phyloP scores from a whole-genome alignment of 2,329 filamentous ascomycete genomes.

The Talaromyces rugulosus region DNA sequence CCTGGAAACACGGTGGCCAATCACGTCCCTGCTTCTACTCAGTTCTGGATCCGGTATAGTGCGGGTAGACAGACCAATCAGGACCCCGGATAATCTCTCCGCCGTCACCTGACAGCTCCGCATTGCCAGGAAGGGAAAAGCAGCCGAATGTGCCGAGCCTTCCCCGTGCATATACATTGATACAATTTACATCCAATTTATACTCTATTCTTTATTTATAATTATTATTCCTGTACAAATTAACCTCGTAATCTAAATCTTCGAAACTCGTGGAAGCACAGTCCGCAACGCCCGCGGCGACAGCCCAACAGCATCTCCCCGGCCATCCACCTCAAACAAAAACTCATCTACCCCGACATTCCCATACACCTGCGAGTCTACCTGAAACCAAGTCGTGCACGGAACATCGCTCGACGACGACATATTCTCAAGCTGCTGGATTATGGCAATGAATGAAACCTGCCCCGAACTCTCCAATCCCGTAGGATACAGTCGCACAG shows the following conservation, averaged over 20 bases:
- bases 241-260: not conserved
- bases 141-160: not conserved
- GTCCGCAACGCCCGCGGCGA: slow-evolving; percentile 16
- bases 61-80: not conserved
- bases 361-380: slow-evolving; percentile 17
- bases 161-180: too few relatives aligned
- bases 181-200: too few relatives aligned
- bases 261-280: not conserved
- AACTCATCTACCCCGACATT: slow-evolving; percentile 21
- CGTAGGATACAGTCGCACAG: not conserved
- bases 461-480: slow-evolving; percentile 17
- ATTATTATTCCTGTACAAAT: not conserved
- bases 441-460: slow-evolving; percentile 20
- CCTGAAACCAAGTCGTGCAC: slow-evolving; percentile 16
- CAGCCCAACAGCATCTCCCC: slow-evolving; percentile 14
- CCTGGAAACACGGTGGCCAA: not conserved
- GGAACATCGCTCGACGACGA: slow-evolving; percentile 17
- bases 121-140: not conserved
- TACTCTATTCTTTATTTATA: too few relatives aligned
- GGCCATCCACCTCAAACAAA: slow-evolving; percentile 16
- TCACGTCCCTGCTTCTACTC: not conserved
- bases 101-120: not conserved
- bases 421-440: slow-evolving; percentile 10
- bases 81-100: not conserved
- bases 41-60: not conserved